Conservation (phyloP, 2,329 filamentous ascomycete genomes). For the Aspergillus sp. region DNA sequence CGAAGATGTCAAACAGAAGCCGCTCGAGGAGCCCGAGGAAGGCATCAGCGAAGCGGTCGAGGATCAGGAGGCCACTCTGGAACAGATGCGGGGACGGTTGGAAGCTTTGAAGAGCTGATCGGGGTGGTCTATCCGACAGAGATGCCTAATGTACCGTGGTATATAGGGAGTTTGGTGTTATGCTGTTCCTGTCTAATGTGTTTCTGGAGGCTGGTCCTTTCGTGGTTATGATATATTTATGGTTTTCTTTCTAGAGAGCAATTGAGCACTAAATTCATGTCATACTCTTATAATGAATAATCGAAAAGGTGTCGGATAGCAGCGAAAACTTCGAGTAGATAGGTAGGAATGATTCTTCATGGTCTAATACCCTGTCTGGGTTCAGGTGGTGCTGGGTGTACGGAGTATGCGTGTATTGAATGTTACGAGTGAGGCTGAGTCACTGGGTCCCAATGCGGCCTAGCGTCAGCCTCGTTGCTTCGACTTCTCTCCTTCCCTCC, state of each 20-base stretch:
- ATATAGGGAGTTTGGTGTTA: constrained; percentile 15
- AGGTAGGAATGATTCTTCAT: no score
- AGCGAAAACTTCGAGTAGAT: no score
- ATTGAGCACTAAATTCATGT: neutral
- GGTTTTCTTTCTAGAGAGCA: neutral
- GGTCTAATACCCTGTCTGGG: no score
- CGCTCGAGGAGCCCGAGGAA: constrained; percentile 52
- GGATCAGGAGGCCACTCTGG: constrained; percentile 84
- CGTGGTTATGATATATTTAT: neutral
- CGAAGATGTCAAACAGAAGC: constrained; percentile 56
- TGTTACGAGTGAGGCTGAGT: no score
- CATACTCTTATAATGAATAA: neutral
- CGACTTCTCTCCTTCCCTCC: constrained; percentile 14
- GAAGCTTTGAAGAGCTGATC: constrained; percentile 84
- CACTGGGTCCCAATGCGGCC: constrained; percentile 15
- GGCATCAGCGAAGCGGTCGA: constrained; percentile 71
- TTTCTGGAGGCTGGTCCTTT: constrained; percentile 23
- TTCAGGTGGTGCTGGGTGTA: no score
- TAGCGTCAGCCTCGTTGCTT: constrained; percentile 20
- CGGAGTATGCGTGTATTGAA: no score
- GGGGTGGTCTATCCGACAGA: neutral
- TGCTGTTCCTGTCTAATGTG: constrained; percentile 14
- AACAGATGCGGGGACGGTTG: constrained; percentile 88
- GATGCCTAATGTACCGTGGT: constrained; percentile 2
- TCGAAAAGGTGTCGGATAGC: no score